Percentiles rank a stretch among this genome's conserved stretches.
phyloP scores from a whole-genome alignment of 345 rosid species.

The Eucalyptus regnans region DNA sequence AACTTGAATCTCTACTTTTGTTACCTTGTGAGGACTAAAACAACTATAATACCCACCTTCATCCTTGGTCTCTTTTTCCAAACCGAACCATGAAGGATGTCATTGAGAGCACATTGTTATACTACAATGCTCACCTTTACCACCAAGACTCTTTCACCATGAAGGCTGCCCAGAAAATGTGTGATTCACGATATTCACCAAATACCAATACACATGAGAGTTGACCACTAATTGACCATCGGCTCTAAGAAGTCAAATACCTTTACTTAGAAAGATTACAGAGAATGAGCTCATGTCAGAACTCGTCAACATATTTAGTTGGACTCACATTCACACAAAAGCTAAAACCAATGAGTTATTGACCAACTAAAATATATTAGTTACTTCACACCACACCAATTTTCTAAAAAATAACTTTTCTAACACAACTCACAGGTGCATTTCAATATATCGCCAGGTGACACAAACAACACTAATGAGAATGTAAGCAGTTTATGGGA shows the following conservation, averaged over 20 bases:
- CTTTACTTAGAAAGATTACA: background rate
- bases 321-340: background rate
- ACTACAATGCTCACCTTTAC: background rate
- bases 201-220: background rate
- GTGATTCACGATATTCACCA: background rate
- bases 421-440: accelerated
- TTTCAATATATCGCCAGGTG: accelerated
- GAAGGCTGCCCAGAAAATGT: background rate
- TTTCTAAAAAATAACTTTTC: accelerated
- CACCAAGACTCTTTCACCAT: background rate
- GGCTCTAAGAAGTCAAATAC: accelerated
- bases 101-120: background rate
- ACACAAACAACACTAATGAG: background rate
- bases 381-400: background rate
- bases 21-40: background rate
- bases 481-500: background rate
- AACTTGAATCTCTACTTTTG: background rate
- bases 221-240: background rate
- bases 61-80: background rate
- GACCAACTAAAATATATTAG: too few species aligned
- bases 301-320: accelerated
- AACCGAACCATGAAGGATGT: background rate
- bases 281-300: background rate
- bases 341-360: background rate
- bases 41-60: background rate